Evolutionary conservation across 2,329 filamentous ascomycete species (phyloP), one percentile per base, ranked within the genome.

Genomic region (Metarhizium anisopliae): DNA sequence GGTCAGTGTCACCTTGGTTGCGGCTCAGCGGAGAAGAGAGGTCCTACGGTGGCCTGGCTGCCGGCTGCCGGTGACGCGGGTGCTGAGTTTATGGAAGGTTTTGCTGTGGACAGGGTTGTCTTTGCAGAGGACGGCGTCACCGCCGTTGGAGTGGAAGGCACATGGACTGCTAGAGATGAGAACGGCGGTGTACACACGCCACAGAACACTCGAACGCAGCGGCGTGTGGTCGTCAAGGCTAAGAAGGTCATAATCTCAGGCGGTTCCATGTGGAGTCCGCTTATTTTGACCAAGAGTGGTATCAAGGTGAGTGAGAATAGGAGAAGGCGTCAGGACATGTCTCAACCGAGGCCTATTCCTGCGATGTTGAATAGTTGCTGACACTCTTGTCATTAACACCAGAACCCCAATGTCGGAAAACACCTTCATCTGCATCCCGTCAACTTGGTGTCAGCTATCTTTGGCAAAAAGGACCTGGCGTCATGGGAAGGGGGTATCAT

Each of bases 371-470:
- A 29, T 49, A 6, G 18, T 20, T 32, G 56, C 65, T 69, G 54
- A 68, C 60, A 20, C 25, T 29, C 14, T 1, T 14, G 2, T 36
- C 10, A 16, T 20, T n/a, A 38, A 42, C 29, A 47, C 14, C 64
- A 84, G 74, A 96, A 95, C 67, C 78, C 78, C 4, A 85, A 96
- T 56, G 86, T 96, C 59, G 93, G 93, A 30, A 81, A 79, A 7
- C 89, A 96, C 63, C 80, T 96, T 3, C 78, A 94, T 63, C 70
- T 96, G 1, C 93, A 97, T 65, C 93, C 91, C 1, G 85, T 84
- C 64, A 79, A 77, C 64, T 66, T 77, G 8, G 63, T 84, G 6
- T 68, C 70, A 4, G 87, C 80, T 2, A 76, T 85, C n/a, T 91
- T 86, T 68, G 77, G 86, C 36, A 78, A 90, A 57, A 51, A 25